Evolutionary conservation across 1,284 basidiomycete species (phyloP).

Genomic region (Leccinum griseonigrum): DNA sequence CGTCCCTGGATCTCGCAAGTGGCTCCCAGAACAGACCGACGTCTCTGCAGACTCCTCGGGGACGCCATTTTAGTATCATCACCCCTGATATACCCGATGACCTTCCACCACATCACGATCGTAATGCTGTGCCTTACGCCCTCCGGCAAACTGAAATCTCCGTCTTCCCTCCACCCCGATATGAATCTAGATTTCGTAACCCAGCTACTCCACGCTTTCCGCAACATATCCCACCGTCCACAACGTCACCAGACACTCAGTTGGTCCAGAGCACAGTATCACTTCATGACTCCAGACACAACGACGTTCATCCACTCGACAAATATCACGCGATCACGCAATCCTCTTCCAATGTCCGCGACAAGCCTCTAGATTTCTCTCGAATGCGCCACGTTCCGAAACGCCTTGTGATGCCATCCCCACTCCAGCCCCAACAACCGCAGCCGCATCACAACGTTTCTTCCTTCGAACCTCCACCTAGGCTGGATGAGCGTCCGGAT

Average conservation of each 20-base stretch:
- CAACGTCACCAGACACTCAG: conserved; percentile 6
- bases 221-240: conserved; percentile 5
- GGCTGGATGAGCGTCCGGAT: conserved; percentile 1
- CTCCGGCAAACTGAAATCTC: conserved; percentile 12
- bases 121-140: conserved; percentile 13
- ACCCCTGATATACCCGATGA: conserved; percentile 5
- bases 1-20: background rate
- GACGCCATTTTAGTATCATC: conserved; percentile 9
- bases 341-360: conserved; percentile 12
- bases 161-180: conserved; percentile 23
- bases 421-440: conserved; percentile 38
- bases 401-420: conserved; percentile 65
- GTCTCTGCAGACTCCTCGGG: conserved; percentile 13
- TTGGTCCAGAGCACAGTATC: background rate
- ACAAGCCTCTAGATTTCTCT: conserved; percentile 20
- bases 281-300: conserved; percentile 6
- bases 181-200: conserved; percentile 16
- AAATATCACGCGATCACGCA: conserved; percentile 5
- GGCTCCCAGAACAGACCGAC: conserved; percentile 4
- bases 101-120: conserved; percentile 8
- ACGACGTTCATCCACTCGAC: conserved; percentile 14
- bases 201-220: conserved; percentile 9
- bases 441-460: conserved; percentile 10
- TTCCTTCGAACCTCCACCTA: background rate
- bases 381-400: conserved; percentile 52